phyloP scores from a whole-genome alignment of 2,329 filamentous ascomycete species.

The Penicillium sp. region DNA sequence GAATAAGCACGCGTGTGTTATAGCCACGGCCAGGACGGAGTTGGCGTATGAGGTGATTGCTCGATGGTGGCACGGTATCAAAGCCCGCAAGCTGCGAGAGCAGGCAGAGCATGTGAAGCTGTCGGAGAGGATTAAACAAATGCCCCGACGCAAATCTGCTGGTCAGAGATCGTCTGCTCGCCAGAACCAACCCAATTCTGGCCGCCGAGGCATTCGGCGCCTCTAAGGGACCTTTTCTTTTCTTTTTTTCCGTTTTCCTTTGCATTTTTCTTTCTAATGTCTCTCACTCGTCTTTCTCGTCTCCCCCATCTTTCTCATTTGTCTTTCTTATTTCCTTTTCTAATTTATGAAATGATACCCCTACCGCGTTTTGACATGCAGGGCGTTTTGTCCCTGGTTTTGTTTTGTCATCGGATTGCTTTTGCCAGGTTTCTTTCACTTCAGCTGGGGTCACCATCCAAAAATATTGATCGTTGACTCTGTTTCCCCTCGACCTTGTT shows the following conservation, averaged over 20 bases:
- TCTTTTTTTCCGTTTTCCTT: not conserved
- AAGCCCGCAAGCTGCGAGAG: constrained; percentile 17
- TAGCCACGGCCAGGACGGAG: constrained; percentile 42
- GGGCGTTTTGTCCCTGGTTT: not conserved
- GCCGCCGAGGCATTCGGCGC: constrained; percentile 3
- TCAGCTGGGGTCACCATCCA: not conserved
- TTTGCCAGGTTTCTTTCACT: not conserved
- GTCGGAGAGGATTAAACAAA: not conserved
- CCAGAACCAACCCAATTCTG: not conserved
- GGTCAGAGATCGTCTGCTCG: not conserved
- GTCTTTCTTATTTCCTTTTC: not conserved
- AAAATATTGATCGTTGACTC: not conserved
- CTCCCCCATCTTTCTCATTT: not conserved
- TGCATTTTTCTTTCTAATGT: not conserved
- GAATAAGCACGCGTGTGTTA: constrained; percentile 18
- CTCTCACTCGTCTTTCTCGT: too few species aligned
- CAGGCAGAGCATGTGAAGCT: not conserved
- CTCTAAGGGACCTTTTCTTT: too few species aligned
- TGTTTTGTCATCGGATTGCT: not conserved
- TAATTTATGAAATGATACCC: not conserved
- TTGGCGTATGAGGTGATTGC: constrained; percentile 40
- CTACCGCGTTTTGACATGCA: not conserved
- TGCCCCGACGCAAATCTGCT: not conserved
- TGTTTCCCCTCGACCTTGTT: not conserved
- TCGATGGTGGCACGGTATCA: constrained; percentile 35